Evolutionary conservation across 768 basidiomycete genomes (phyloP).

Genomic region (Auriscalpium orientale): DNA sequence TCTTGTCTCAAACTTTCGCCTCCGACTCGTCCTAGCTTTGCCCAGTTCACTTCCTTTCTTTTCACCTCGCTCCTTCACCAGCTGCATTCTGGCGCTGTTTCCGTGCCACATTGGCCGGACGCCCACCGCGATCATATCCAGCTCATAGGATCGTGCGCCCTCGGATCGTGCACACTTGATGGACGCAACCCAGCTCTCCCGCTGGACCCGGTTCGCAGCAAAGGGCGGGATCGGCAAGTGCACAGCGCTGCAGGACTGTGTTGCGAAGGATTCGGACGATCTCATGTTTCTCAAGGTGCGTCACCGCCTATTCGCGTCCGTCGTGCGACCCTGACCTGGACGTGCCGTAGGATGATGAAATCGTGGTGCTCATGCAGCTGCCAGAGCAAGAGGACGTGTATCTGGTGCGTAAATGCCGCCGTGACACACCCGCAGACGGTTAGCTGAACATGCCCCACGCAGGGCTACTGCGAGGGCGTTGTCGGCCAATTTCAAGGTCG

Average conservation of each 20-base stretch:
- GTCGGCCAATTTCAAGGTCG: slow-evolving; percentile 64
- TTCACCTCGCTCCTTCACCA: too few relatives aligned
- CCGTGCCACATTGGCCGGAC: too few relatives aligned
- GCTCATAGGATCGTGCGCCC: too few relatives aligned
- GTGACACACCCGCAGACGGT: neutral
- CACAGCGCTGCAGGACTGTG: slow-evolving; percentile 64
- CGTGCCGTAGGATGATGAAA: slow-evolving; percentile 59
- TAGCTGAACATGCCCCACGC: neutral
- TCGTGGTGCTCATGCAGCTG: slow-evolving; percentile 70
- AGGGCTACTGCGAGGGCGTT: slow-evolving; percentile 87
- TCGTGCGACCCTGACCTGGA: neutral
- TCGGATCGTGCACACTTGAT: slow-evolving; percentile 25
- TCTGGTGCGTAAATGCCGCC: slow-evolving; percentile 42
- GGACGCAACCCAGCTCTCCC: slow-evolving; percentile 64
- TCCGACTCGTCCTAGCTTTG: too few relatives aligned
- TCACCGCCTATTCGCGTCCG: slow-evolving; percentile 6
- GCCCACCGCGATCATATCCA: too few relatives aligned
- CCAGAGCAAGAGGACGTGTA: slow-evolving; percentile 43
- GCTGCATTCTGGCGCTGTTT: too few relatives aligned
- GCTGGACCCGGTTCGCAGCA: slow-evolving; percentile 79
- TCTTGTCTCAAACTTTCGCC: too few relatives aligned
- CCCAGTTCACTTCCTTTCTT: too few relatives aligned
- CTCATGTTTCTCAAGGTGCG: slow-evolving; percentile 82
- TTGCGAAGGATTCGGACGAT: slow-evolving; percentile 66
- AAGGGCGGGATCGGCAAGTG: slow-evolving; percentile 85